Percentiles rank a stretch among this genome's conserved stretches.
Conservation (phyloP, 805 yeast genomes). For the Ascoidea tarda region DNA sequence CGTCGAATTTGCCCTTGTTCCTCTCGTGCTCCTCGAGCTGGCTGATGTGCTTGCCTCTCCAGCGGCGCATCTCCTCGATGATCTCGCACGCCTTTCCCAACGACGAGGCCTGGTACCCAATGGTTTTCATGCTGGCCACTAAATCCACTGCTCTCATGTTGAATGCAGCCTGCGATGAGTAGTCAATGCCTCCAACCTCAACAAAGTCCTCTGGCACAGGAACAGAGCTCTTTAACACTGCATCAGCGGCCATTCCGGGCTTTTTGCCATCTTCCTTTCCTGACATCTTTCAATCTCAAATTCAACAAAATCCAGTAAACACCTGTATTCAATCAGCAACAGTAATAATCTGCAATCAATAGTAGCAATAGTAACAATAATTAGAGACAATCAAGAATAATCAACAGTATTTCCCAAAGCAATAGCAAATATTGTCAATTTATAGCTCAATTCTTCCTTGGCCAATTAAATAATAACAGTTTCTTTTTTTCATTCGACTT, state of each 20-base stretch:
- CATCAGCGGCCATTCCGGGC: constrained; percentile 77
- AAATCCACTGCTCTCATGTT: constrained; percentile 72
- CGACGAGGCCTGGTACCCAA: constrained; percentile 96
- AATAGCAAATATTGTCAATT: too few species aligned
- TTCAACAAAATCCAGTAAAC: too few species aligned
- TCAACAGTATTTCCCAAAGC: too few species aligned
- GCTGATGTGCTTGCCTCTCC: constrained; percentile 77
- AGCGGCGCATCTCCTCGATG: constrained; percentile 78
- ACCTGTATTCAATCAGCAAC: too few species aligned
- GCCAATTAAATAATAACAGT: too few species aligned
- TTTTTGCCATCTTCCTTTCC: constrained; percentile 15
- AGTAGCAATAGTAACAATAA: too few species aligned
- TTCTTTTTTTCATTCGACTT: too few species aligned
- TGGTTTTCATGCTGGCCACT: constrained; percentile 69
- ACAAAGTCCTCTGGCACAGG: constrained; percentile 75
- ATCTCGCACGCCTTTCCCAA: constrained; percentile 84
- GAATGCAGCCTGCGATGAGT: constrained; percentile 60
- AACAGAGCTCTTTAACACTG: constrained; percentile 75
- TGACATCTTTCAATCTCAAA: too few species aligned
- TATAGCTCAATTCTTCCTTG: too few species aligned
- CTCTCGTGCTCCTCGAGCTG: constrained; percentile 55
- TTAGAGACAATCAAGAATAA: too few species aligned
- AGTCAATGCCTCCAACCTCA: constrained; percentile 81
- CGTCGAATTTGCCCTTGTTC: constrained; percentile 61
- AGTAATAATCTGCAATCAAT: too few species aligned